Evolutionary conservation across 768 basidiomycete species (phyloP), one percentile per base, ranked within the genome.

Genomic region (Fibroporia radiculosa): DNA sequence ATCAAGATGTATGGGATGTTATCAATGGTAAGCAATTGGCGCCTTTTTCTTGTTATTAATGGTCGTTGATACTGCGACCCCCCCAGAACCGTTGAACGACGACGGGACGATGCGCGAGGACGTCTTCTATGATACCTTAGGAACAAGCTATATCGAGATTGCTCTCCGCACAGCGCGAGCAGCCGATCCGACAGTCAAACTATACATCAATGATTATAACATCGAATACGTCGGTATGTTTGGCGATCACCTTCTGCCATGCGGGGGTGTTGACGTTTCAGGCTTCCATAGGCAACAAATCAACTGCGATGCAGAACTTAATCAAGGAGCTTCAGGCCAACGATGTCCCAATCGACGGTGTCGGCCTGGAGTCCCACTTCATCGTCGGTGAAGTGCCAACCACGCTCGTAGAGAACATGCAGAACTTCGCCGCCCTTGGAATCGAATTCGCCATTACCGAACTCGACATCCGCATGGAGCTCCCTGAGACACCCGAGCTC

Each of bases 401-500:
- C 1, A 53, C 57, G 5, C 56, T 82, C 32, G 63, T 70, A 39
- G 57, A 65, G 3, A 74, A 76, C 47, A 62, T 81, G 45, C 54
- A 71, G 42, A 65, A 70, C 39, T 74, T 83, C 55, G 67, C 72
- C 24, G 70, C 69, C 8, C 70, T 80, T 31, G 80, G 82, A 13
- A 66, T 84, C 40, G 81, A 82, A 47, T 74, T 82, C 25, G 80
- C 80, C 14, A 73, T 82, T 51, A 84, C 81, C 3, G 81, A 82
- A 57, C 70, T 84, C 36, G 81, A 83, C 53, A 75, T 77, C 52
- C 69, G 81, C 36, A 80, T 80, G 70, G 71, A 68, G 10, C 65
- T 78, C n/a, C 80, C 79, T 14, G 70, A 66, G 13, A 77, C 76
- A 1, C 49, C 61, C 2, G 72, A 71, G 1, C 66, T 74, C 26